phyloP scores from a whole-genome alignment of 805 yeast species.

The Diddensiella santjacobensis region DNA sequence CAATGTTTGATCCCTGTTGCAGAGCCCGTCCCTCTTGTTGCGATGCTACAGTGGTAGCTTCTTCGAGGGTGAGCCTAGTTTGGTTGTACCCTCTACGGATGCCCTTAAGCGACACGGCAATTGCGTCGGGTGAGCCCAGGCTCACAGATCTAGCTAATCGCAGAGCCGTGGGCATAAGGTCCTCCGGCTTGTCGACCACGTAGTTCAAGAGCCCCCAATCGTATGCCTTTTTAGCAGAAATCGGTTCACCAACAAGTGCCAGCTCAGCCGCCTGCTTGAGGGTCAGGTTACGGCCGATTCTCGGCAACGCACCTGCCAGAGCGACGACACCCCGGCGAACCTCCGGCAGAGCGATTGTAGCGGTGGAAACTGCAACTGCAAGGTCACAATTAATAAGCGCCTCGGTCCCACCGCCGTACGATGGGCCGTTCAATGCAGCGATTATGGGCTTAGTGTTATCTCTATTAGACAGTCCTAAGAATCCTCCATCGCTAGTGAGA shows the following conservation, averaged over 20 bases:
- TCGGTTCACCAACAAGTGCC: constrained; percentile 28
- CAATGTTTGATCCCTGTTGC: constrained; percentile 14
- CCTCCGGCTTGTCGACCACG: constrained; percentile 21
- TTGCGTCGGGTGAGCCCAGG: constrained; percentile 27
- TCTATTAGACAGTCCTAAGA: constrained; percentile 28
- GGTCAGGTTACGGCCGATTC: constrained; percentile 23
- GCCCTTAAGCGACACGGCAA: constrained; percentile 21
- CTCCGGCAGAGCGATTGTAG: constrained; percentile 27
- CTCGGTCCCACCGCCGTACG: constrained; percentile 31
- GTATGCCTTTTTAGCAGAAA: constrained; percentile 25
- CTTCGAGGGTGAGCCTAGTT: constrained; percentile 15
- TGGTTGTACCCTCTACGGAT: constrained; percentile 24
- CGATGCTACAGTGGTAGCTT: constrained; percentile 20
- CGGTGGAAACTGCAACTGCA: constrained; percentile 25
- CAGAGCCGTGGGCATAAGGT: constrained; percentile 25
- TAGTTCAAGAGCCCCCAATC: constrained; percentile 27
- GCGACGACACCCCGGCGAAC: constrained; percentile 27
- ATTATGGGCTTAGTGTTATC: constrained; percentile 25
- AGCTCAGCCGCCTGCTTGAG: constrained; percentile 26
- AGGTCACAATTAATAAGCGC: constrained; percentile 27
- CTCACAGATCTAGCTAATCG: constrained; percentile 20
- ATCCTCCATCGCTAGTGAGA: constrained; percentile 16
- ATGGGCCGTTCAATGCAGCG: constrained; percentile 28
- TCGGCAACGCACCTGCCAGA: constrained; percentile 29
- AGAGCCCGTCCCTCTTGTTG: constrained; percentile 16